Evolutionary conservation across 371 early-diverging fungal genomes (phyloP), one percentile per base, ranked within the genome.

Genomic region (Nematocida minor): DNA sequence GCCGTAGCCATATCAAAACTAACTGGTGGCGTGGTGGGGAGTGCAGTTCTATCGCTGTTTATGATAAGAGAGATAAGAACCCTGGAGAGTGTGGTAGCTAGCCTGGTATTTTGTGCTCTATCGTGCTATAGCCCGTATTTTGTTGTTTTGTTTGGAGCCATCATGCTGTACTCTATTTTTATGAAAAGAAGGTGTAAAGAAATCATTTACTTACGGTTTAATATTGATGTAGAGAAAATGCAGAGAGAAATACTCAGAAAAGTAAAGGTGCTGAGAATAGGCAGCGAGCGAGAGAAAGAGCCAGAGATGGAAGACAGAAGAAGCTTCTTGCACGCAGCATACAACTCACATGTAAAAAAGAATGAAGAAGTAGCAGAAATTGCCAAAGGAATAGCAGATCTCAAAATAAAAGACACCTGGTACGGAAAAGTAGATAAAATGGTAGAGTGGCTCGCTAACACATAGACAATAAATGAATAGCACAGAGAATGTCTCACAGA

Each of bases 321-420:
- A 68, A 68, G 69, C 4, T 55, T 68, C 32, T n/a, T 55, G 6
- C 55, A 68, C 55, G 4, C 14, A 2, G 42, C 38, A 27, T 68
- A 68, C 36, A 51, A 18, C 34, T 29, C 22, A 25, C 38, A 32
- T 48, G 4, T 32, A n/a, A 22, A 38, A 7, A 9, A 53, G 18
- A 55, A 41, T 36, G 68, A 68, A 42, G 68, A 68, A 2, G 16
- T 68, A 25, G 55, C 20, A 7, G 55, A 34, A 11, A 25, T 68
- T 14, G 55, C 53, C 20, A 68, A 51, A 16, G 55, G 44, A 36
- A 32, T 68, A 20, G 6, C 36, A 51, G 7, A 38, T 25, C 51
- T 67, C 4, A n/a, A 36, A 22, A 51, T 68, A 25, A 38, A 27
- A 55, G 49, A 41, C 18, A 55, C 55, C 18, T 55, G 42, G 32